Percentiles rank a stretch among this genome's conserved stretches.
These are phyloP conservation scores for Pseudozyma sp. DNA, from an alignment of 1,284 basidiomycete species.

Conservation along the genomic window DNA sequence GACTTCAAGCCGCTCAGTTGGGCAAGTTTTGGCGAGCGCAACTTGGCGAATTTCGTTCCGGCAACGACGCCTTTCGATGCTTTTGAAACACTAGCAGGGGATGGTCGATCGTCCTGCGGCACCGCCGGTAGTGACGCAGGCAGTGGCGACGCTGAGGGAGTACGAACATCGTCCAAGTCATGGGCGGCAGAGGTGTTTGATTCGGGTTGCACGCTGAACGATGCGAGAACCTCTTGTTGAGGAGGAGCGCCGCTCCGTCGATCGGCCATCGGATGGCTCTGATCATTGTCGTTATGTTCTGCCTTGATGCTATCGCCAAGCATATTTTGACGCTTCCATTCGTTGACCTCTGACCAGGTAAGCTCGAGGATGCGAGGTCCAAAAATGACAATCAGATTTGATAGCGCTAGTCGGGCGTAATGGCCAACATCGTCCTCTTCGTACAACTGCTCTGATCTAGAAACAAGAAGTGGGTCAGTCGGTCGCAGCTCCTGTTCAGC, in stretches of 20 bases:
- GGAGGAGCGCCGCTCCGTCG: neutral
- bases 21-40: slow-evolving; percentile 4
- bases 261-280: neutral
- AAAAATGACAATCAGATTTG: slow-evolving; percentile 2
- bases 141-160: slow-evolving; percentile 6
- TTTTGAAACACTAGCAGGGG: neutral
- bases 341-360: slow-evolving; percentile 5
- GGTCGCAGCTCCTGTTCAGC: slow-evolving; percentile 6
- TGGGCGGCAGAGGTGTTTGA: neutral
- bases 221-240: neutral
- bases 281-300: neutral
- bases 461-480: neutral
- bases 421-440: slow-evolving; percentile 6
- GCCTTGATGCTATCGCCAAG: neutral
- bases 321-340: slow-evolving; percentile 6
- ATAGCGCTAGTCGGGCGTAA: neutral
- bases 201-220: neutral
- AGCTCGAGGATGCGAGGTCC: slow-evolving; percentile 8
- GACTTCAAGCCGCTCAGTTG: slow-evolving; percentile 10
- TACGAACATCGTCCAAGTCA: slow-evolving; percentile 3
- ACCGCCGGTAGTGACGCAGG: neutral
- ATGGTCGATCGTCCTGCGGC: neutral
- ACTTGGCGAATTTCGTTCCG: neutral
- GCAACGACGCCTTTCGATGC: neutral
- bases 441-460: neutral